Base-by-base conservation (phyloP, 305 asterid species). In the Solanum aculeatissimum region DNA sequence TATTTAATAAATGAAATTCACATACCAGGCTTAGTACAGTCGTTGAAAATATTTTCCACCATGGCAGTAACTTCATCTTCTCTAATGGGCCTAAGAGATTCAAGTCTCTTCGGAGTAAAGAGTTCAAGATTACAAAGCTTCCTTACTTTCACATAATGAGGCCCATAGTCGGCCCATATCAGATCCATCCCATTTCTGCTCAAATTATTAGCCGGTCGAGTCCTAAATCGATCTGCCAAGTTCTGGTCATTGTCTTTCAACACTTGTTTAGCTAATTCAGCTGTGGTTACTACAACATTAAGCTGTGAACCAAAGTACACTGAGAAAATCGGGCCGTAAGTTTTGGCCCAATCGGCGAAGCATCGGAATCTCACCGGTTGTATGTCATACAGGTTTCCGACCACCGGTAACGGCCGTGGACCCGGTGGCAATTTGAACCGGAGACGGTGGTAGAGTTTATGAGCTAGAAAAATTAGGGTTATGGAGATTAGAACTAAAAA, bases 151-250 rank as follows among this genome's bases (percentile, higher is more conserved):
- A 91, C 95, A 82, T 92, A 91, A 85, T 91, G 95, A 0, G 93
- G 93, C 0, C 94, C 95, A n/a, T 92, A 92, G 68, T 91, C 96
- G 2, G 96, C 84, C 96, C 96, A 92, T 29, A 91, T 91, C 86
- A 92, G 81, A 45, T 92, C 96, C 92, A 81, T 84, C 7, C 94
- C 96, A 80, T 89, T 88, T 85, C 91, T 89, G 83, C 93, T 92
- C 84, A 91, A 86, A 85, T 87, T 92, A 7, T 86, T 86, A 38
- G 91, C 89, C 75, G 86, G 86, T 9, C 84, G 83, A 0, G 92
- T 92, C 87, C 96, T 85, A 86, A 89, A 90, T 86, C 96, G 75
- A 80, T 91, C 82, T 2, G 96, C 94, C 74, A 92, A 86, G 80
- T 83, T 89, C 81, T 86, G 90, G n/a, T 92, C 96, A 54, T 92